These are phyloP conservation scores for Exophiala dermatitidis DNA, from an alignment of 2,329 filamentous ascomycete species.

Conservation along the genomic window DNA sequence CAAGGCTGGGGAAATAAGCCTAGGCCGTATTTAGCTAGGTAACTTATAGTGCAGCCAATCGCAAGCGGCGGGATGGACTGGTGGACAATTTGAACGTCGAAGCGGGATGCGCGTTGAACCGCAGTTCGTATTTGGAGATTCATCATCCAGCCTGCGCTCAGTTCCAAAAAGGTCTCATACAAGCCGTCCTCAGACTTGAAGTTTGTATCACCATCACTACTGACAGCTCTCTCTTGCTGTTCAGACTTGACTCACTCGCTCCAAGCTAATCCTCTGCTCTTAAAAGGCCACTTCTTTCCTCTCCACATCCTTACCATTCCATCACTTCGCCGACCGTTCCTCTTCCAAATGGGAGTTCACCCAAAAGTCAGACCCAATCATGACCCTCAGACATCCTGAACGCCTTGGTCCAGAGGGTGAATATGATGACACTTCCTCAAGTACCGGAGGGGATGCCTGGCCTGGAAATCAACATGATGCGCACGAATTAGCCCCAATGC, in stretches of 20 bases:
- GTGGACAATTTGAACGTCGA: neutral
- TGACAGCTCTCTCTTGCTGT: no score
- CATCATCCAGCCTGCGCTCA: neutral
- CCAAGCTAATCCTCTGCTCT: no score
- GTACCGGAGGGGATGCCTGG: neutral
- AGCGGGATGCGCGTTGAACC: neutral
- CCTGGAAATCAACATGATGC: neutral
- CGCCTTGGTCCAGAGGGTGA: constrained; percentile 3
- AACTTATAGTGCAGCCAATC: neutral
- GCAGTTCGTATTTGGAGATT: neutral
- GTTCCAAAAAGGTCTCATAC: neutral
- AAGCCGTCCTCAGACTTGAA: neutral
- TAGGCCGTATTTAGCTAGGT: neutral
- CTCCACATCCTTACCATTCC: neutral
- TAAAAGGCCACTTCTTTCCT: no score
- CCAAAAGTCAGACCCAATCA: neutral
- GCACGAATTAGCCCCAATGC: neutral
- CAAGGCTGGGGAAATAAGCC: neutral
- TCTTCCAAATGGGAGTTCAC: neutral
- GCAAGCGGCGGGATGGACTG: neutral
- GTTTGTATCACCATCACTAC: neutral
- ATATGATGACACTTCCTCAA: neutral
- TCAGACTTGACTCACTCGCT: no score
- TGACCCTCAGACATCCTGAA: constrained; percentile 13
- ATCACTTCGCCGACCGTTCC: neutral